Evolutionary conservation across 176 grass and related monocot genomes (phyloP), one percentile per base, ranked within the genome.

Genomic region (Themeda triandra): DNA sequence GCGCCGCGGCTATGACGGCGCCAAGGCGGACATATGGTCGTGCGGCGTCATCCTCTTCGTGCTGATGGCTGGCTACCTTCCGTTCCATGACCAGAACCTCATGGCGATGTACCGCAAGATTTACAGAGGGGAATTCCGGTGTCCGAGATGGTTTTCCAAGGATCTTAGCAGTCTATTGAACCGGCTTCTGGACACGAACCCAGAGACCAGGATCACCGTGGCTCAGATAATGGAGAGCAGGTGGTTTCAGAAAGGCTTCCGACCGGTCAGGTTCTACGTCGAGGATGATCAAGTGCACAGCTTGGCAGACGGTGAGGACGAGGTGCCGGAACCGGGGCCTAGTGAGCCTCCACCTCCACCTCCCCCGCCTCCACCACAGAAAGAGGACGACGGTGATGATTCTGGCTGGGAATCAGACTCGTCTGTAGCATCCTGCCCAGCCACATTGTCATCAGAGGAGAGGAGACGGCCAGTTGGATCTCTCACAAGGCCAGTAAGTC

Each of bases 61-160:
- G 28, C 88, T 99, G 76, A 99, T 99, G 93, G 96, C 96, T 0
- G 96, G 96, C 2, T 90, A 99, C 69, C 94, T 99, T 9, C 96
- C 96, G 25, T 99, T 99, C 83, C 89, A 94, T n/a, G 96, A 99
- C 21, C 96, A 92, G 81, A 99, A 95, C 76, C 74, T 99, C 40
- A 92, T 96, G 93, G 77, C 96, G 7, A 99, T 96, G 96, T 99
- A 99, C 80, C 80, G 91, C 2, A 99, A 99, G 86, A 99, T 99
- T 85, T 99, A 96, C 77, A 87, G 91, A 19, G 93, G 96, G 2
- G 93, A 96, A 8, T 99, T 99, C 79, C 84, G 93, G 39, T 99
- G 96, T 28, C 96, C 96, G 0, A 88, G 96, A 19, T 96, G 93
- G 96, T 99, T 99, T 87, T 99, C 96, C 10, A 87, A 69, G 33